phyloP scores from a whole-genome alignment of 257 asterid genomes.

The Gentiana macrophylla region DNA sequence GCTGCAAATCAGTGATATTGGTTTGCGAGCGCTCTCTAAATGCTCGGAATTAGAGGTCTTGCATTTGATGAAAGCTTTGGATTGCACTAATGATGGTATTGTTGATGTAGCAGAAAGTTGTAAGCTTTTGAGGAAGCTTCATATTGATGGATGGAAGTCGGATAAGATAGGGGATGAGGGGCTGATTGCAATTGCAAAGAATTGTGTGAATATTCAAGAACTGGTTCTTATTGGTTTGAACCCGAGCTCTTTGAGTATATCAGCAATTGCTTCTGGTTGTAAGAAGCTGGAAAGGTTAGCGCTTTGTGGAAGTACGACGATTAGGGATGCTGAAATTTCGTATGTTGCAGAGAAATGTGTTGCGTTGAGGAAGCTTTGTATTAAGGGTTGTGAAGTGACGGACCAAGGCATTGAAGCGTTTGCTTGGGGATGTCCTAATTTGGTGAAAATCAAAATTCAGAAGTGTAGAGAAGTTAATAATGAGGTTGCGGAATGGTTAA shows the following conservation, averaged over 20 bases:
- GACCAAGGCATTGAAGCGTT: constrained; percentile 71
- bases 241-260: constrained; percentile 48
- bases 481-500: constrained; percentile 50
- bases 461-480: constrained; percentile 67
- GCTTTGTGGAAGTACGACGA: constrained; percentile 74
- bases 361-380: constrained; percentile 79
- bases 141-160: constrained; percentile 91
- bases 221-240: constrained; percentile 79
- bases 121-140: constrained; percentile 74
- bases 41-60: constrained; percentile 53
- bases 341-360: constrained; percentile 53
- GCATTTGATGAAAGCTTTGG: constrained; percentile 68
- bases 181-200: constrained; percentile 53
- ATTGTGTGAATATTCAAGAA: constrained; percentile 54
- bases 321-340: constrained; percentile 69
- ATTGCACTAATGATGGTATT: constrained; percentile 63
- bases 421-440: constrained; percentile 79
- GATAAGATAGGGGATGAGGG: constrained; percentile 79
- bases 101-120: constrained; percentile 59
- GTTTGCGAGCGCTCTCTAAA: constrained; percentile 47
- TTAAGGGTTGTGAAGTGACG: constrained; percentile 68
- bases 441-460: constrained; percentile 79
- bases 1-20: constrained; percentile 65
- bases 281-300: constrained; percentile 77
- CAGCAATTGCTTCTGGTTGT: constrained; percentile 55